A percentile compares a stretch with the other conserved stretches of the same genome.
These are phyloP conservation scores for Tarenaya hassleriana DNA, from an alignment of 345 rosid genomes.

Conservation along the genomic window DNA sequence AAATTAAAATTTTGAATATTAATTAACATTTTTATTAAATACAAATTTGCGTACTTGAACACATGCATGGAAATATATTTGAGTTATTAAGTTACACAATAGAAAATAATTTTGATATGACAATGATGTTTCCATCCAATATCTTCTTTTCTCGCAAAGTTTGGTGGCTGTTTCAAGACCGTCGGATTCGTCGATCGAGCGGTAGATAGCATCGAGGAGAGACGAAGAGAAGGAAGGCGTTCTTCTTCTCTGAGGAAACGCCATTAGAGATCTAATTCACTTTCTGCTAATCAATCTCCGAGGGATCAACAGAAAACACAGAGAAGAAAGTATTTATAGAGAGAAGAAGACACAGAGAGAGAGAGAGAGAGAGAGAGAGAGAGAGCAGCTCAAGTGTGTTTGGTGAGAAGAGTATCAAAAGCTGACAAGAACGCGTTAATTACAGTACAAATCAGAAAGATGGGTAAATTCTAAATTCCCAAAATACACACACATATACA, in stretches of 20 bases:
- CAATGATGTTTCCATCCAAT: no score
- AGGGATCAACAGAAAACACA: constrained; percentile 17
- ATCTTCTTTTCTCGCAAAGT: no score
- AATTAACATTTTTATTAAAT: no score
- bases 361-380: no score
- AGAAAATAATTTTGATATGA: no score
- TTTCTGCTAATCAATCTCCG: constrained; percentile 3
- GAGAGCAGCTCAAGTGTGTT: constrained; percentile 18
- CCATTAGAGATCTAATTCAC: no score
- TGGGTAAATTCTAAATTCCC: neutral
- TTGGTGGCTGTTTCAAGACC: constrained; percentile 19
- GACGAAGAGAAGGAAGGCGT: constrained; percentile 85
- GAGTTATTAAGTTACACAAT: no score
- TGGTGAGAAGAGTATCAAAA: constrained; percentile 60
- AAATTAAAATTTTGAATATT: no score
- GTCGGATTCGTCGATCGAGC: constrained; percentile 51
- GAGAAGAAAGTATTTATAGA: constrained; percentile 16
- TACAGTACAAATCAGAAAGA: neutral
- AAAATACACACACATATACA: neutral
- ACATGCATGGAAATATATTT: no score
- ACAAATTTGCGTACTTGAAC: no score
- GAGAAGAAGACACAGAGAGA: no score
- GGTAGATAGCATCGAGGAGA: constrained; percentile 66
- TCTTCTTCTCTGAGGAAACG: constrained; percentile 51
- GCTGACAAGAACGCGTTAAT: constrained; percentile 35